Base-by-base conservation (phyloP, 2,329 filamentous ascomycete species). In the Drechslerella dactyloides region DNA sequence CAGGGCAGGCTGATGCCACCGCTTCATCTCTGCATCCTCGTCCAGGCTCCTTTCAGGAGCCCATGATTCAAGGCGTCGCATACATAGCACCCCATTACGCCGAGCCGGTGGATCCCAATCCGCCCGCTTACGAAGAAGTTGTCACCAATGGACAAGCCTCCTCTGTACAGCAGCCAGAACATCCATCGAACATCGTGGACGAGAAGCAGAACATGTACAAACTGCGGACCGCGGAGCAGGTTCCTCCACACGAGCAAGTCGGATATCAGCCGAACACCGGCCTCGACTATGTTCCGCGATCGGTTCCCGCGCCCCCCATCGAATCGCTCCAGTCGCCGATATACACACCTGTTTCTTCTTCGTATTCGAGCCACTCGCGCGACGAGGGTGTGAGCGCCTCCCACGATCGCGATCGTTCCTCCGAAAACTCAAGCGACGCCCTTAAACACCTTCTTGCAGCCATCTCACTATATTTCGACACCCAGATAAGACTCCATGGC, bases 71-170 rank as follows among this genome's bases (percentile, higher is more conserved):
- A 24, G 68, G 68, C n/a, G 46, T 65, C 48, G 27, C 60, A 27
- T 72, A 72, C 33, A 55, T 59, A 10, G 53, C 59, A 7, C 66
- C 66, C 1, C 27, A 37, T 10, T 70, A 64, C 54, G 17, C n/a
- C 11, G 54, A 59, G 30, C 19, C 37, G 6, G 19, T 61, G 2
- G 60, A 65, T 17, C 68, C 60, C 42, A 72, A 72, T 33, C 68
- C 68, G 2, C 68, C 68, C 10, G 48, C 68, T 0, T 72, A 72
- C 35, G 68, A 72, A 57, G 68, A 72, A 30, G 53, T 63, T 13
- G 11, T 53, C 7, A 17, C 24, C 10, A 24, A n/a, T 35, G 7
- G 30, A 19, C 13, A 15, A 46, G 46, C 21, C 17, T 10, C 44
- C 7, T 4, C 40, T 44, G 40, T 15, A 19, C n/a, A 21, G 11